Conservation (phyloP, 2,329 filamentous ascomycete species). For the Fusarium pseudograminearum region DNA sequence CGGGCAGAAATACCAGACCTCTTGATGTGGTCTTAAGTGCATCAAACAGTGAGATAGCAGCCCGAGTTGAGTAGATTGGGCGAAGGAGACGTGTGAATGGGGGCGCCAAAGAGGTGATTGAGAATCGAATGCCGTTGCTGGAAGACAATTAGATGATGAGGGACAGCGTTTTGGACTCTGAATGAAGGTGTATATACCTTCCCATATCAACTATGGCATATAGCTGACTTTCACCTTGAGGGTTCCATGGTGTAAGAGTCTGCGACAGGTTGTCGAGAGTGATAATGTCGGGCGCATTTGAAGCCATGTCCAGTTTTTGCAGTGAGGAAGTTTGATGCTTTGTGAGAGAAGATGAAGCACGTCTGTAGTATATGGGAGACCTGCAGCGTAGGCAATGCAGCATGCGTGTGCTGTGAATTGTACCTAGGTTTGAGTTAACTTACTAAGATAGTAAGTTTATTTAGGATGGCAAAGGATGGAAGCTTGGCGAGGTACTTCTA, state of each 20-base stretch:
- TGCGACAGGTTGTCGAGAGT: slow-evolving; percentile 64
- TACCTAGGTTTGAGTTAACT: slow-evolving; percentile 4
- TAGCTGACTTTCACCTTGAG: slow-evolving; percentile 61
- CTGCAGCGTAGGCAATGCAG: neutral
- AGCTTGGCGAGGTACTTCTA: slow-evolving; percentile 15
- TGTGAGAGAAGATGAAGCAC: neutral
- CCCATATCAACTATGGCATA: slow-evolving; percentile 72
- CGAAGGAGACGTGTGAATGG: slow-evolving; percentile 77
- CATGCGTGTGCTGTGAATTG: neutral
- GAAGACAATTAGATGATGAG: slow-evolving; percentile 5
- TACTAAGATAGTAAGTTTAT: neutral
- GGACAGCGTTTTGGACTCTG: neutral
- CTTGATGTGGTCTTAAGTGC: slow-evolving; percentile 69
- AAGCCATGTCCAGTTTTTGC: slow-evolving; percentile 45
- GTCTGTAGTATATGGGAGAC: neutral
- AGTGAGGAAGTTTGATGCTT: neutral
- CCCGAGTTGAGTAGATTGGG: slow-evolving; percentile 82
- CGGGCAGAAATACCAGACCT: slow-evolving; percentile 59
- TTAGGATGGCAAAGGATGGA: slow-evolving; percentile 2
- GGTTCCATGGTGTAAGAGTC: slow-evolving; percentile 63
- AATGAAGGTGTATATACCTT: slow-evolving; percentile 55
- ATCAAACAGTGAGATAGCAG: slow-evolving; percentile 87
- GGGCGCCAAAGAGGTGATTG: slow-evolving; percentile 83
- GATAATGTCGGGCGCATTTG: slow-evolving; percentile 56
- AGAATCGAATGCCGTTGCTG: slow-evolving; percentile 94